Base-by-base conservation (phyloP, 2,329 filamentous ascomycete genomes). In the Ophiostoma tasmaniense region DNA sequence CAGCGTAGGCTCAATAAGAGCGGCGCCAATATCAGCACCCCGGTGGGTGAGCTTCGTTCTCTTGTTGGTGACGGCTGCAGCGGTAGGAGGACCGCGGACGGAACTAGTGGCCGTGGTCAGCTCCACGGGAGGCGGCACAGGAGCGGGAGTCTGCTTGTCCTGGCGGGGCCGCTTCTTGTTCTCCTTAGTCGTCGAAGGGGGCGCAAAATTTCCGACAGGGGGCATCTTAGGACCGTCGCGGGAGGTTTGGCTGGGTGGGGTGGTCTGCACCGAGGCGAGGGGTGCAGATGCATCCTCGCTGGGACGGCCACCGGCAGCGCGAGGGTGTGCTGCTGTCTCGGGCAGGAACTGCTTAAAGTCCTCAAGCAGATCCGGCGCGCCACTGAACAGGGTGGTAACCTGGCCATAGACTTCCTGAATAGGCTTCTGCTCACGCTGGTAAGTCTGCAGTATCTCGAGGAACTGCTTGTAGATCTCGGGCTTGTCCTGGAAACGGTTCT, bases 381-480 rank as follows among this genome's bases (percentile, higher is more conserved):
- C 90, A 76, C 92, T 93, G 81, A 99, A 99, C 0, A 99, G 83
- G 39, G 90, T 90, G 0, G 96, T 99, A 30, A 99, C 95, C 78
- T 99, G 95, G 1, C 92, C 91, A 78, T 99, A 99, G 2, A 99
- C 95, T 78, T 99, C 95, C 77, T 97, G 93, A 50, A 99, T 99
- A 0, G 95, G 96, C 77, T 98, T 98, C 67, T 95, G 96, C 78
- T 99, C 95, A 69, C 95, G 88, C 79, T 99, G 95, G 75, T 99
- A 99, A 1, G 95, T 99, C 79, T 99, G 95, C 64, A 99, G 82
- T 66, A 99, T 99, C 78, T 99, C 95, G 37, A 99, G 85, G 76
- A 99, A 99, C 76, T 99, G 94, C 79, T 99, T 99, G 82, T 99
- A 99, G 72, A 99, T 98, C 77, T 99, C 95, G 7, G 95, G 95